phyloP scores from a whole-genome alignment of 2,329 filamentous ascomycete genomes.

The Phyllosticta citribraziliensis region DNA sequence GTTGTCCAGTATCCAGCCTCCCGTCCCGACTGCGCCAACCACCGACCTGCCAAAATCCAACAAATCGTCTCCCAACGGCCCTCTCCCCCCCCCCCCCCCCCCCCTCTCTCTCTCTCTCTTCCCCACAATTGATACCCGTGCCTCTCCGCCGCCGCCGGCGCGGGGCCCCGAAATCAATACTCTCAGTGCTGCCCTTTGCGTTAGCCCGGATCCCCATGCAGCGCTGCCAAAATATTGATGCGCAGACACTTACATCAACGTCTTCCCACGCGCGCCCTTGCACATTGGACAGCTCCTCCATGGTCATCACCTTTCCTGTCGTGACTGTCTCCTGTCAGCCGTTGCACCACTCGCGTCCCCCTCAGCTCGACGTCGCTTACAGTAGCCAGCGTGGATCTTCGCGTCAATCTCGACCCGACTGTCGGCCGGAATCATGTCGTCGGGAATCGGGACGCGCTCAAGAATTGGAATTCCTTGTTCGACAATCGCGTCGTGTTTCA shows the following conservation, averaged over 20 bases:
- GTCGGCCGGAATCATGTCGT: constrained; percentile 88
- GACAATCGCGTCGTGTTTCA: constrained; percentile 87
- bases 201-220: not conserved
- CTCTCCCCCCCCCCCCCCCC: no score
- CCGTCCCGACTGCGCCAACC: not conserved
- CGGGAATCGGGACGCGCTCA: constrained; percentile 84
- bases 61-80: not conserved
- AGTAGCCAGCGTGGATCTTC: constrained; percentile 85
- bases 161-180: constrained; percentile 3
- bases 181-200: constrained; percentile 6
- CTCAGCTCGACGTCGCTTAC: constrained; percentile 37
- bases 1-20: no score
- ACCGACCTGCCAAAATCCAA: not conserved
- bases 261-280: constrained; percentile 88
- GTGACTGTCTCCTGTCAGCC: constrained; percentile 46
- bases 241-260: constrained; percentile 35
- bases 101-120: not conserved
- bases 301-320: constrained; percentile 78
- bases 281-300: constrained; percentile 75
- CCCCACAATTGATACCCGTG: constrained; percentile 6
- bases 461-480: constrained; percentile 78
- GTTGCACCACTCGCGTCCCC: constrained; percentile 5
- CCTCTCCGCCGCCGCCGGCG: constrained; percentile 4
- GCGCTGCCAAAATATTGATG: not conserved
- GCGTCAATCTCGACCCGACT: constrained; percentile 98